A percentile compares a stretch with the other conserved stretches of the same genome.
These are phyloP conservation scores for Trametes meyenii DNA, from an alignment of 768 basidiomycete genomes.

Conservation along the genomic window DNA sequence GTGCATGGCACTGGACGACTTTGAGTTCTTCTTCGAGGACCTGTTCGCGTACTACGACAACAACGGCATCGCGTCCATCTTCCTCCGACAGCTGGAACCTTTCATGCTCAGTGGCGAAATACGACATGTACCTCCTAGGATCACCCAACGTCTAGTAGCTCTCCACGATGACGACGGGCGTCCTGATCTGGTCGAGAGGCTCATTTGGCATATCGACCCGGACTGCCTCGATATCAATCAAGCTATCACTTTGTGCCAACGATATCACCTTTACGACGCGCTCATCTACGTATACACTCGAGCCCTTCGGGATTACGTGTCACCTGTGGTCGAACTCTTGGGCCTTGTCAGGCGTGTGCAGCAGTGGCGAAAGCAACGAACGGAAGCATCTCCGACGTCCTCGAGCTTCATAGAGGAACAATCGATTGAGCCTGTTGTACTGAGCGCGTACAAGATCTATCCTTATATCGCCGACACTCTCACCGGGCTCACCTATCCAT, in stretches of 20 bases:
- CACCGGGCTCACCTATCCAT: constrained; percentile 86
- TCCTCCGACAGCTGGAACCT: constrained; percentile 77
- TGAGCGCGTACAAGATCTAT: constrained; percentile 90
- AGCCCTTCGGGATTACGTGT: constrained; percentile 84
- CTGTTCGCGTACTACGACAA: constrained; percentile 89
- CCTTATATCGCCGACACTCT: constrained; percentile 83
- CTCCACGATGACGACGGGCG: constrained; percentile 73
- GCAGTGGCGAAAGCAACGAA: constrained; percentile 48
- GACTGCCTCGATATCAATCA: constrained; percentile 91
- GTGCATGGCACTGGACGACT: constrained; percentile 77
- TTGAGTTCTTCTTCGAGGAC: constrained; percentile 90
- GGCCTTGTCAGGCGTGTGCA: constrained; percentile 72
- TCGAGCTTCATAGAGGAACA: constrained; percentile 35
- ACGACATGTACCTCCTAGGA: constrained; percentile 76
- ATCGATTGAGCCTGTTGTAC: constrained; percentile 56
- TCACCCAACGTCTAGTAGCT: constrained; percentile 82
- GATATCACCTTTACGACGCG: constrained; percentile 85
- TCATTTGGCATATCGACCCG: constrained; percentile 97
- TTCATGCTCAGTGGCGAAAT: constrained; percentile 80
- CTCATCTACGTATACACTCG: constrained; percentile 92
- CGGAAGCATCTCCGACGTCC: constrained; percentile 33
- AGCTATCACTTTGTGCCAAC: constrained; percentile 83
- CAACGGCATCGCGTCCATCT: constrained; percentile 82
- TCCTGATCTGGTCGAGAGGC: constrained; percentile 77
- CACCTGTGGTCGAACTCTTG: constrained; percentile 86